Conservation (phyloP, 495 filamentous ascomycete species). For the Aspergillus saccharolyticus region DNA sequence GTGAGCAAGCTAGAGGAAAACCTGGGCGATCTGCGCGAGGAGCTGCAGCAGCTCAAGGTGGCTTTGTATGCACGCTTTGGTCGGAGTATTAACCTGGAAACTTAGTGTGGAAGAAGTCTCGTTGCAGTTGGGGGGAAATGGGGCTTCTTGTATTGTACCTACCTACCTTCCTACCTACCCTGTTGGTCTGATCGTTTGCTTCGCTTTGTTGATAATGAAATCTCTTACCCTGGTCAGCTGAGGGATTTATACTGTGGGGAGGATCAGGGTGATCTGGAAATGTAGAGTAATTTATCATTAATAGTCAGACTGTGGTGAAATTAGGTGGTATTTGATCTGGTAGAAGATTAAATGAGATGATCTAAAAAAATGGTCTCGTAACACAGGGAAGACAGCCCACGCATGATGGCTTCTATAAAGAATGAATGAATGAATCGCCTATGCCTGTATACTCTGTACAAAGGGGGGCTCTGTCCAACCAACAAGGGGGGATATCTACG, state of each 20-base stretch:
- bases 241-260: no score
- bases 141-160: not conserved
- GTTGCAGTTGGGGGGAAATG: not conserved
- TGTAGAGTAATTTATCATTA: no score
- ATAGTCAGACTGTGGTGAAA: no score
- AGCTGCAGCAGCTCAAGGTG: constrained; percentile 84
- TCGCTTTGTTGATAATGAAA: no score
- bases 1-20: constrained; percentile 72
- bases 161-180: no score
- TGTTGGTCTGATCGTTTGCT: no score
- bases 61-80: constrained; percentile 92
- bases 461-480: not conserved
- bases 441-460: not conserved
- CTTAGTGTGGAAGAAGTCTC: constrained; percentile 41
- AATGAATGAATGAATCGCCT: not conserved
- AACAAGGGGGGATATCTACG: not conserved
- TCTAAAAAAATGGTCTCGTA: no score
- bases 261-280: no score
- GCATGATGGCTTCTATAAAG: not conserved
- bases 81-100: constrained; percentile 90
- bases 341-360: no score
- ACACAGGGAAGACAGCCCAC: no score
- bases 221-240: no score
- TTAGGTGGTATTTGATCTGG: no score
- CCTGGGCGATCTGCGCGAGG: constrained; percentile 66